Evolutionary conservation across 192 early-diverging fungal genomes (phyloP).

Genomic region (Geranomyces variabilis): DNA sequence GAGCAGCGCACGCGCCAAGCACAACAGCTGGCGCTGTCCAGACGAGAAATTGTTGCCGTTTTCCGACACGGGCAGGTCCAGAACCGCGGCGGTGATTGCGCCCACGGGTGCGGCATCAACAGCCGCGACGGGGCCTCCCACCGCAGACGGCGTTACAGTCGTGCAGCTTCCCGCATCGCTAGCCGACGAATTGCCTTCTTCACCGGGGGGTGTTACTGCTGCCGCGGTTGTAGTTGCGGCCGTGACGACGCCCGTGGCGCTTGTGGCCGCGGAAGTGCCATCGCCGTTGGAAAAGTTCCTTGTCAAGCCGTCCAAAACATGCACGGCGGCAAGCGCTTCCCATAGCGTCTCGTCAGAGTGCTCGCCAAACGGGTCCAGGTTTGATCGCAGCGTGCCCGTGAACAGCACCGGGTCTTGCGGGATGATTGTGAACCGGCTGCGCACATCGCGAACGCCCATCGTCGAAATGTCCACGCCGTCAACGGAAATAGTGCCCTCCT

Average conservation of each 20-base stretch:
- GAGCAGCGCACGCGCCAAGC: conserved; percentile 41
- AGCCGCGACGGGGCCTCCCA: conserved; percentile 31
- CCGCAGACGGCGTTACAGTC: conserved; percentile 46
- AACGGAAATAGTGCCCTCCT: conserved; percentile 56
- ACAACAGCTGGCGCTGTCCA: conserved; percentile 2
- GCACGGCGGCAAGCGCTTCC: conserved; percentile 74
- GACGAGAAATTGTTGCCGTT: not conserved
- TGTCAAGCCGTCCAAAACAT: conserved; percentile 42
- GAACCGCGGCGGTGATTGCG: not conserved
- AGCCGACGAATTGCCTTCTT: not conserved
- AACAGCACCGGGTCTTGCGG: conserved; percentile 69
- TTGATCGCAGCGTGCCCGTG: conserved; percentile 69
- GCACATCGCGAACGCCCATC: conserved; percentile 62
- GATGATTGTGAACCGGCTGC: conserved; percentile 58
- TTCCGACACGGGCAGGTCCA: conserved; percentile 4
- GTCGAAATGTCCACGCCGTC: conserved; percentile 71
- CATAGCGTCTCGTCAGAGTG: conserved; percentile 72
- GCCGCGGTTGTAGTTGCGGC: not conserved
- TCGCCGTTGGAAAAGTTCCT: conserved; percentile 5
- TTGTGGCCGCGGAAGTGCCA: not conserved
- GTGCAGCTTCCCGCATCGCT: conserved; percentile 57
- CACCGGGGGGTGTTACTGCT: not conserved
- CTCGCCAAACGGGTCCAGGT: conserved; percentile 79
- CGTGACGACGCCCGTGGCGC: no score
- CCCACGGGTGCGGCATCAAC: conserved; percentile 33